Conservation (phyloP, 176 grass and related monocot species). For the Urochloa ruziziensis region DNA sequence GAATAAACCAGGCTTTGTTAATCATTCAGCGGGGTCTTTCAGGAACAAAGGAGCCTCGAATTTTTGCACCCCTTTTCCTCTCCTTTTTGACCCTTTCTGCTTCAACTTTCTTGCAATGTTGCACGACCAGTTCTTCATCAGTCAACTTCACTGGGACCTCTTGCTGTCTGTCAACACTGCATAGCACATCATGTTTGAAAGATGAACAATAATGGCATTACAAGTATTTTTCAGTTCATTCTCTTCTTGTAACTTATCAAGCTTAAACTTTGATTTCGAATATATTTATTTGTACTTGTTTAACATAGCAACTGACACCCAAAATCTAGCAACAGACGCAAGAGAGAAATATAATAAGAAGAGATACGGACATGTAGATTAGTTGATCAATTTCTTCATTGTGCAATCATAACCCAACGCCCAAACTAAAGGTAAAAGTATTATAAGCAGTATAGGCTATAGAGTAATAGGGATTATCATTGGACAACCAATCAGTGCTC, state of each 20-base stretch:
- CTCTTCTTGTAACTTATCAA: background rate
- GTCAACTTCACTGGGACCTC: background rate
- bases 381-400: background rate
- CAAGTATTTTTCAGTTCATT: background rate
- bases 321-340: constrained; percentile 7
- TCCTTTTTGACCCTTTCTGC: background rate
- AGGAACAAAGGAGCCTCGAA: background rate
- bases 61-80: background rate
- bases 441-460: background rate
- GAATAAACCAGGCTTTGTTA: constrained; percentile 32
- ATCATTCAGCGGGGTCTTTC: constrained; percentile 22
- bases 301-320: background rate
- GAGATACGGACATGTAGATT: background rate
- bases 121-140: background rate
- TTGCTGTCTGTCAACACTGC: background rate
- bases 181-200: background rate
- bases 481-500: constrained; percentile 15
- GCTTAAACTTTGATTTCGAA: background rate
- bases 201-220: background rate
- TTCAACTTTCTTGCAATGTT: background rate
- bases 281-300: background rate
- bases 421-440: constrained; percentile 1
- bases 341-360: background rate
- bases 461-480: background rate
- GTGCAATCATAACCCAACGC: constrained; percentile 27